Evolutionary conservation across 371 early-diverging fungal genomes (phyloP), one percentile per base, ranked within the genome.

Genomic region (Lichtheimia ramosa): DNA sequence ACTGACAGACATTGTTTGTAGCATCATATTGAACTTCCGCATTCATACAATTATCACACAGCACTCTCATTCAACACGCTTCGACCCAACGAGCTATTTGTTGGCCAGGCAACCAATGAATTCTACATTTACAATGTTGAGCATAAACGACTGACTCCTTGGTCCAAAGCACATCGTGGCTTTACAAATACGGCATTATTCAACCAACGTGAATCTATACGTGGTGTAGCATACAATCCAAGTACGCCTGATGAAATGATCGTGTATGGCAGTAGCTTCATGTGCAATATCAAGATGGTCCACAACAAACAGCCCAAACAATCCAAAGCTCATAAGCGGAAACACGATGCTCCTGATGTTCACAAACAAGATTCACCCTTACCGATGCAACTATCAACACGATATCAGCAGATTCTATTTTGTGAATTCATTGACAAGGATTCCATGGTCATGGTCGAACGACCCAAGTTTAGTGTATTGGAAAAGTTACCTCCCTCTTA

Each of bases 401-500:
- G 91, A 63, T 96, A 90, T 79, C 89, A 92, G 61, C 89, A 89
- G 46, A 71, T 95, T 59, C 83, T 96, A 84, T 84, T 71, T 62
- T 82, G 87, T 60, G 88, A 81, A 55, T 92, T 89, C 63, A 50
- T 91, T 39, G 89, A 74, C 41, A 73, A 72, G 25, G 77, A 89
- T 69, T 88, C 90, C 59, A 76, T 95, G 79, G 87, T 92, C 0
- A 88, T 91, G 46, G 86, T 94, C 18, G 96, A 96, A 74, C 78
- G 94, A 65, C 93, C 95, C 14, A 84, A 88, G 67, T 76, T 88
- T 66, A 85, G 86, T 56, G 89, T 94, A 40, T 70, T 93, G 58
- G 86, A 88, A 59, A 84, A 82, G 43, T 63, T 96, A 62, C 94
- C 94, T 43, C 85, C 88, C 43, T 91, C 90, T 14, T 95, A 86